Evolutionary conservation across 2,329 filamentous ascomycete genomes (phyloP), one percentile per base, ranked within the genome.

Genomic region (Clonostachys byssicola): DNA sequence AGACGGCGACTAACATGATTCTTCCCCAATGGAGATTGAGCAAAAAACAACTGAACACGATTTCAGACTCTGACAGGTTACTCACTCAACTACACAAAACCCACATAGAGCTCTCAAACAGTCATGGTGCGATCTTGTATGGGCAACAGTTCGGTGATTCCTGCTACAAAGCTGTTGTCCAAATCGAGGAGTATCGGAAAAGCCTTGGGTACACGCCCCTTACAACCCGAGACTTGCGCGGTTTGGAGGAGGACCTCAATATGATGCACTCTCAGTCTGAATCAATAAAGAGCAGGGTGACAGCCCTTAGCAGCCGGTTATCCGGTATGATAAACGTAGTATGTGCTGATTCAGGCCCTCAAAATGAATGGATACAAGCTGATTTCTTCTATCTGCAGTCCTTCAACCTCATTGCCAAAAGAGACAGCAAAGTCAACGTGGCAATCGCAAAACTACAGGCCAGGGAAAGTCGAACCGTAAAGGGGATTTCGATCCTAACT

Each of bases 261-360:
- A 38, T 16, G 10, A 49, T 41, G 13, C 34, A 43, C 34, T 18
- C 30, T 5, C 33, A 44, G 16, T 45, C 35, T 36, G 46, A 47
- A 10, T 40, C 41, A 5, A 45, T 49, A 42, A 16, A 34, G 39
- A 34, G 49, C 16, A 23, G 44, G 14, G 6, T 49, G 6, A 20
- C 20, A 4, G 42, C 46, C 18, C 33, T 51, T 10, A 40, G 18
- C 12, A 38, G 44, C 33, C 40, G 49, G n/a, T 34, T 50, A n/a
- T 23, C 23, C 3, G 41, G 44, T 6, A 44, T 49, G 20, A 51
- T 51, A 33, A 49, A 51, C 33, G 47, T 49, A 44, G 49, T 51
- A 34, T 9, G 42, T 40, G 5, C 3, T 14, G 40, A 7, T 8
- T 30, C 4, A 9, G 20, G 7, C 13, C 20, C 40, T 17, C 42